Conservation (phyloP, 441 rosid genomes). For the Croton setiger region DNA sequence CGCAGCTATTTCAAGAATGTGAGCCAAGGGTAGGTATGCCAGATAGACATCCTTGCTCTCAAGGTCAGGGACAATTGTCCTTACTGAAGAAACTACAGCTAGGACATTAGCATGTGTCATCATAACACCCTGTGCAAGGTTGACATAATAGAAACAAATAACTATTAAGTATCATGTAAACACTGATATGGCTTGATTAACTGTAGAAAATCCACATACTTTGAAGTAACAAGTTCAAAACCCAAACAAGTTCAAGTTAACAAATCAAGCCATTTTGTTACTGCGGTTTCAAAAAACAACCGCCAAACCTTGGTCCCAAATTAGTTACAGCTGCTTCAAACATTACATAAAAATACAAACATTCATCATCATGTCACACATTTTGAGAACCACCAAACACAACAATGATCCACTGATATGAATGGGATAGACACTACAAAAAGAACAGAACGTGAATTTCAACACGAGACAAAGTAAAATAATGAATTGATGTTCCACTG, state of each 20-base stretch:
- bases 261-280: background rate
- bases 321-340: background rate
- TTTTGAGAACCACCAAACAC: background rate
- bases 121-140: constrained; percentile 83
- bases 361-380: background rate
- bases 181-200: constrained; percentile 6
- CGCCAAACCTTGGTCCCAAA: no score
- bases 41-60: constrained; percentile 80
- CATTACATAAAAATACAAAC: background rate
- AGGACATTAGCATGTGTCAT: constrained; percentile 97
- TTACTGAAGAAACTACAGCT: constrained; percentile 86
- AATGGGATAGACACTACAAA: background rate
- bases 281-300: no score
- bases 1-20: constrained; percentile 94
- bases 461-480: background rate
- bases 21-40: constrained; percentile 94
- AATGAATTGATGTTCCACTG: background rate
- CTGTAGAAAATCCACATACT: constrained; percentile 1
- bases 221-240: constrained; percentile 1
- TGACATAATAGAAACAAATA: constrained; percentile 8
- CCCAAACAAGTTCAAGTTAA: constrained; percentile 1
- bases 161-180: constrained; percentile 14
- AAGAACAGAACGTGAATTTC: background rate
- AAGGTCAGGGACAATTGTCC: constrained; percentile 88
- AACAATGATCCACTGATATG: background rate